Base-by-base conservation (phyloP, 495 filamentous ascomycete species). In the Penicillium mononematosum region DNA sequence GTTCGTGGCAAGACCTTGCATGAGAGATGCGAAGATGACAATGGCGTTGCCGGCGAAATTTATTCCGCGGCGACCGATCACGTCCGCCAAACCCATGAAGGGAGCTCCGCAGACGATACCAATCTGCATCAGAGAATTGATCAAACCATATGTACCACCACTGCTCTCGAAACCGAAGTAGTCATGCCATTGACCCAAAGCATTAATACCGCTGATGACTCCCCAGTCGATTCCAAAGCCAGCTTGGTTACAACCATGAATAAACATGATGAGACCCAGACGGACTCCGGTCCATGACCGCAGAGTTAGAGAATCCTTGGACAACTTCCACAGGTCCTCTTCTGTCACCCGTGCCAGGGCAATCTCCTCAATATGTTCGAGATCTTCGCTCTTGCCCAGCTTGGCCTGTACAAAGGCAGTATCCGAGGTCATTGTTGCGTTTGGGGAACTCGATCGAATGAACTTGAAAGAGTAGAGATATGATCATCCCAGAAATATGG, bases 151-250 rank as follows among this genome's bases (percentile, higher is more conserved):
- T 10, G 65, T 70, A n/a, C 60, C 45, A 19, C 74, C 70, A 6
- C 42, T 49, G 17, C 56, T 66, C 2, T 42, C 61, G 45, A 77
- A 70, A 5, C 59, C 60, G 29, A 75, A 65, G 45, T 72, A 73
- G 1, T 51, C 36, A 42, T 75, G 73, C 73, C 73, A 76, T 51
- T 63, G 29, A 4, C 54, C 5, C 32, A 66, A 50, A 9, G 68
- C 50, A 45, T 75, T 72, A 50, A 75, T 71, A 14, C 74, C 73
- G 45, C 70, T 56, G 39, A 77, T 77, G 12, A 75, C 72, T 6
- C 66, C 69, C 75, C 75, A 77, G 53, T 77, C 75, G 24, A 77
- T 66, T 39, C 73, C 73, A 59, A 67, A 77, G 14, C 74, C 73
- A 20, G 75, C 74, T 53, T 72, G 70, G 49, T 75, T 72, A 49